Base-by-base conservation (phyloP, 176 grass and related monocot species). In the Olyra latifolia region DNA sequence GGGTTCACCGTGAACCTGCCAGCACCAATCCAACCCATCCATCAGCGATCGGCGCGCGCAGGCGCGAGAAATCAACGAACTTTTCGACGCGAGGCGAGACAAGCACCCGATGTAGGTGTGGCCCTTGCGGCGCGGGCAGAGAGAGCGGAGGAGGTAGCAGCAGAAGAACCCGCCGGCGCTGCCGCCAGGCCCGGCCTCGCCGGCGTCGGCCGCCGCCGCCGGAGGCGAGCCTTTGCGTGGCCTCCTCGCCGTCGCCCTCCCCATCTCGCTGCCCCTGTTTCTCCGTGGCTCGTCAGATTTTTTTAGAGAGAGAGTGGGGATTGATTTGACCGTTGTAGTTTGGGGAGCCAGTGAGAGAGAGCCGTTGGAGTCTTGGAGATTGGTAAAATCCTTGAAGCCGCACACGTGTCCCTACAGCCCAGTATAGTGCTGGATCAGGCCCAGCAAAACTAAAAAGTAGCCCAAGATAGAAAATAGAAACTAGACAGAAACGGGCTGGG, bases 1-100 rank as follows among this genome's bases (percentile, higher is more conserved):
- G 95, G 95, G 74, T 95, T 95, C 73, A 95, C 92, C 20, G 95
- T 98, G 81, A 95, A 98, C 32, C 92, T 94, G 85, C 30, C 17
- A 1, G 10, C 8, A 65, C 44, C 75, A 16, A 56, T 20, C n/a
- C 10, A 9, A 45, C 11, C 55, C 22, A 67, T 4, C 62, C 47
- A 22, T 55, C 77, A 55, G 32, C 32, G 32, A 79, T 40, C 32
- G 4, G 49, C 2, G 5, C 32, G 72, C 4, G 40, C 4, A 20
- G 50, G 9, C 25, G 23, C 47, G 20, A 80, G 62, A 76, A 60
- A 24, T 15, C 38, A 75, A 58, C 58, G 72, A 56, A 25, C 39
- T 75, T 23, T 74, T 24, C 32, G 3, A 14, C 7, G 14, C 22
- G 62, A 68, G 62, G 19, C 35, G 48, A 43, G 22, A 15, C 23